Base-by-base conservation (phyloP, 2,329 filamentous ascomycete genomes). In the Pestalotiopsis sp. region DNA sequence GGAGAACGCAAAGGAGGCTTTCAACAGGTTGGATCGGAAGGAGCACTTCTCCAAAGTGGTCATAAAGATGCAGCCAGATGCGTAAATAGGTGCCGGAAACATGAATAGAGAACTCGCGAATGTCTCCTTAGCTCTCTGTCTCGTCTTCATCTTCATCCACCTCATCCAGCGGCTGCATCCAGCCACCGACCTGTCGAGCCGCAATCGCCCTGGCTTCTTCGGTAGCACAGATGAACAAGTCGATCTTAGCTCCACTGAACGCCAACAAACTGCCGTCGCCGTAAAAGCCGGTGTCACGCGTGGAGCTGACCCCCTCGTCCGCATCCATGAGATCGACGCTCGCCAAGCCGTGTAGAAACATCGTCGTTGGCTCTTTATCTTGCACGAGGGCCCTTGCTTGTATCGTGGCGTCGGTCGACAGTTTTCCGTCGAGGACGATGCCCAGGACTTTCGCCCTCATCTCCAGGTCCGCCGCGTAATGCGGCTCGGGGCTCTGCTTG, bases 11-110 rank as follows among this genome's bases (percentile, higher is more conserved):
- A 80, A 77, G 68, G 73, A 74, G 3, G 80, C 79, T 1, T 81
- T 78, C 25, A 69, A 71, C 4, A 72, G 72, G 12, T 66, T 81
- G 25, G 68, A 75, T 57, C 73, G 76, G 61, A 74, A 79, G 70
- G 77, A 78, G 68, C 78, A 82, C 61, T 80, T 82, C 66, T 73
- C 79, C 2, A 82, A 82, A 71, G 73, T 81, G 20, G 66, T 79
- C 2, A 77, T 81, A 6, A 52, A 52, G 20, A 52, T 52, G 0
- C 45, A 52, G 20, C 45, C 45, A 52, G 45, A 23, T 0, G 3
- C 3, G n/a, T 52, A 52, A 1, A 52, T 36, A 36, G 6, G 2
- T 2, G 31, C 2, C 31, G 31, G 1, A 9, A 31, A 31, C 6
- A 31, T 31, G 31, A 31, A 31, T 2, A 9, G 31, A 31, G 31